A percentile compares a stretch with the other conserved stretches of the same genome.
Evolutionary conservation across 2,329 filamentous ascomycete species (phyloP).

Genomic region (Scolecobasidium constrictum): DNA sequence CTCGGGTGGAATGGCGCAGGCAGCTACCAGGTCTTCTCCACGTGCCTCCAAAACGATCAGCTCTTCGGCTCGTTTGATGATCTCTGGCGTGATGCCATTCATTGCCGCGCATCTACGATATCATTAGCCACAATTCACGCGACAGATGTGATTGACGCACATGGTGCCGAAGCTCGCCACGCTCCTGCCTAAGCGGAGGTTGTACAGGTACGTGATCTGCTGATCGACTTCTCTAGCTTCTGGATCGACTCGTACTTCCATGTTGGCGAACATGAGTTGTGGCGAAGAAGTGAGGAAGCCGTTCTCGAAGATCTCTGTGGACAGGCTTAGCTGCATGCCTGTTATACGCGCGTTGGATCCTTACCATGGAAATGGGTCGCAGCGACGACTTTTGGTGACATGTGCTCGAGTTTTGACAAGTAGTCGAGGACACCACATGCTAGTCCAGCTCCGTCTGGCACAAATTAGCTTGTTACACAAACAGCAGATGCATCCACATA

Average conservation of each 20-base stretch:
- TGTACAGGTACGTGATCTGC: constrained; percentile 66
- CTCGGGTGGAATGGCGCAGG: constrained; percentile 56
- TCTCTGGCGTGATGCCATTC: constrained; percentile 64
- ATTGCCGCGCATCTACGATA: constrained; percentile 57
- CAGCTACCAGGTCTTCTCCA: constrained; percentile 65
- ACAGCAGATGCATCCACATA: constrained; percentile 15
- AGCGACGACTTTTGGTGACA: constrained; percentile 48
- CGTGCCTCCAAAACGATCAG: constrained; percentile 56
- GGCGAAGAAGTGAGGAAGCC: constrained; percentile 42
- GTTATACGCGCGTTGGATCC: constrained; percentile 14
- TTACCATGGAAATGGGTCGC: constrained; percentile 54
- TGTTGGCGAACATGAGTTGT: constrained; percentile 52
- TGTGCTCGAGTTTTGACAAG: constrained; percentile 36
- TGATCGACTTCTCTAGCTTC: constrained; percentile 42
- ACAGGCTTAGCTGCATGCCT: constrained; percentile 18
- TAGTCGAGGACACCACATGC: constrained; percentile 51
- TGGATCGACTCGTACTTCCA: constrained; percentile 56
- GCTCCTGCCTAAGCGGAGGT: constrained; percentile 53
- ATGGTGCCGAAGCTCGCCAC: constrained; percentile 73
- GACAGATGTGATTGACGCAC: constrained; percentile 20
- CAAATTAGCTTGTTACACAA: too few species aligned
- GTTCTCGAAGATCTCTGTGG: constrained; percentile 57
- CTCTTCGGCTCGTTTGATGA: constrained; percentile 66
- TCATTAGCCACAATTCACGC: constrained; percentile 5
- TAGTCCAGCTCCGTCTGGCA: constrained; percentile 54